Percentiles rank a stretch among this genome's conserved stretches.
These are phyloP conservation scores for Sphagnurus paluster DNA, from an alignment of 1,284 basidiomycete species.

Conservation along the genomic window DNA sequence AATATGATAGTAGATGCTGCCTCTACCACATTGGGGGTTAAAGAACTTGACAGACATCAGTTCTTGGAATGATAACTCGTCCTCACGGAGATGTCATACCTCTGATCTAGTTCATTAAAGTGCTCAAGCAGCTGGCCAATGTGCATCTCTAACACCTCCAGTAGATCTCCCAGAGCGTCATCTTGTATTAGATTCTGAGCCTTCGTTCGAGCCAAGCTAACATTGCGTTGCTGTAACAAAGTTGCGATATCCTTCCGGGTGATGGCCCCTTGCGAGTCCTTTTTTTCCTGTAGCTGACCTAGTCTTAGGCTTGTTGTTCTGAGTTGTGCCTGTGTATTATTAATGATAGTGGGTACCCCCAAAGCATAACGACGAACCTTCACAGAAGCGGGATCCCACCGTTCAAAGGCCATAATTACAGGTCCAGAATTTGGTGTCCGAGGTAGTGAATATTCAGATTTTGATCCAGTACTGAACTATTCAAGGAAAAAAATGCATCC, in stretches of 20 bases:
- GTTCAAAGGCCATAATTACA: slow-evolving; percentile 8
- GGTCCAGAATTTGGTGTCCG: no score
- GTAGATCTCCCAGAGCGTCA: slow-evolving; percentile 57
- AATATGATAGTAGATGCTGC: slow-evolving; percentile 68
- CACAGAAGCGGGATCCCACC: slow-evolving; percentile 46
- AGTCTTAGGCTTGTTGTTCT: slow-evolving; percentile 63
- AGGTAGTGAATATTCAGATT: no score
- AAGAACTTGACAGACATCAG: slow-evolving; percentile 27
- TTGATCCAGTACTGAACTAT: no score
- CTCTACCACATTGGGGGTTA: slow-evolving; percentile 54
- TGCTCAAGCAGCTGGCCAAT: slow-evolving; percentile 60
- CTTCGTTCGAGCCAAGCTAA: slow-evolving; percentile 65
- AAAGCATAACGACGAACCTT: slow-evolving; percentile 38
- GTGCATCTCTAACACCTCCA: slow-evolving; percentile 68
- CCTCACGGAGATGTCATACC: slow-evolving; percentile 31
- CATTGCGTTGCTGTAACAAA: slow-evolving; percentile 58
- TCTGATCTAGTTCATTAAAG: slow-evolving; percentile 54
- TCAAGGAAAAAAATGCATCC: no score
- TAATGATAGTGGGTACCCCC: slow-evolving; percentile 2
- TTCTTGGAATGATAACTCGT: slow-evolving; percentile 4
- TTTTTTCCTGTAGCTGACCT: slow-evolving; percentile 67
- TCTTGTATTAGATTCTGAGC: slow-evolving; percentile 65
- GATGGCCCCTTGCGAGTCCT: slow-evolving; percentile 62
- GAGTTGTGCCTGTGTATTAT: slow-evolving; percentile 51
- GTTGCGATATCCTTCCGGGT: slow-evolving; percentile 67